These are phyloP conservation scores for Plasmodium malariae DNA, from an alignment of 169 alveolate species.

Conservation along the genomic window DNA sequence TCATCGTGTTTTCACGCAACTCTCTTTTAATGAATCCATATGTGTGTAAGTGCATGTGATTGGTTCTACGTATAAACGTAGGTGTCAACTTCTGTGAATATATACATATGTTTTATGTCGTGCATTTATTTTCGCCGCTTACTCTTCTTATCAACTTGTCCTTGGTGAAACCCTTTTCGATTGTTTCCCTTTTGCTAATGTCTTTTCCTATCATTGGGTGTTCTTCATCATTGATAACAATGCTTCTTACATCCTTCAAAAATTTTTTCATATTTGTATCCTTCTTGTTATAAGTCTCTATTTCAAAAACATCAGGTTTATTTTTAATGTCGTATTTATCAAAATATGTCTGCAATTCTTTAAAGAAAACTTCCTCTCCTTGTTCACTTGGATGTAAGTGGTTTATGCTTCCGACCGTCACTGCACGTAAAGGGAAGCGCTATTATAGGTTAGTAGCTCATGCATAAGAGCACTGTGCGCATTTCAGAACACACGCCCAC, in stretches of 20 bases:
- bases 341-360: background rate
- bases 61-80: too few species aligned
- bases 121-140: background rate
- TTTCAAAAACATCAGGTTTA: constrained; percentile 2
- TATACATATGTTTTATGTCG: background rate
- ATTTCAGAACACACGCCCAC: too few species aligned
- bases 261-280: constrained; percentile 22
- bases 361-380: constrained; percentile 8
- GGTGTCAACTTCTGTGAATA: too few species aligned
- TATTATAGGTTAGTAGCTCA: too few species aligned
- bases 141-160: constrained; percentile 32
- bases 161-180: background rate
- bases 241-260: constrained; percentile 5
- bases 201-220: background rate
- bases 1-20: too few species aligned
- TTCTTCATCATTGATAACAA: background rate
- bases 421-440: too few species aligned
- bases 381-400: background rate
- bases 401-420: constrained; percentile 18
- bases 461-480: too few species aligned
- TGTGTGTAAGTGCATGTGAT: too few species aligned
- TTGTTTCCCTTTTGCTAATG: background rate
- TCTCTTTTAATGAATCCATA: too few species aligned
- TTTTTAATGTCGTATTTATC: constrained; percentile 14
- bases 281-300: constrained; percentile 15